Percentiles rank a stretch among this genome's conserved stretches.
These are phyloP conservation scores for Sporothrix humicola DNA, from an alignment of 2,329 filamentous ascomycete species.

Conservation along the genomic window DNA sequence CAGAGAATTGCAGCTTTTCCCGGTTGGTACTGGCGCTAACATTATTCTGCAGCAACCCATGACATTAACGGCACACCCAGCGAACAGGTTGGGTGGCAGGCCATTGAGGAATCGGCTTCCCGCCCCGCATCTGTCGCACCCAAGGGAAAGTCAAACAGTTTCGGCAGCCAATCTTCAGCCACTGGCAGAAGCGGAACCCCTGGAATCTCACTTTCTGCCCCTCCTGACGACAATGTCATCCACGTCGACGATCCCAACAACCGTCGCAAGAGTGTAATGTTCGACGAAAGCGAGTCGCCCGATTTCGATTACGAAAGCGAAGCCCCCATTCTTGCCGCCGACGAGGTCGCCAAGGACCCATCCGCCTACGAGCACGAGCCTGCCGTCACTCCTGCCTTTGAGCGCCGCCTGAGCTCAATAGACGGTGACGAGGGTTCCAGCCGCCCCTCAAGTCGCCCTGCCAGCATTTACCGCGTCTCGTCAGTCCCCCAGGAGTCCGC, in stretches of 20 bases:
- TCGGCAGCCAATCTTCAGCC: slow-evolving; percentile 36
- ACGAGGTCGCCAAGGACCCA: slow-evolving; percentile 80
- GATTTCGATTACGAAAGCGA: slow-evolving; percentile 63
- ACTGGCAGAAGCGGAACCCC: slow-evolving; percentile 42
- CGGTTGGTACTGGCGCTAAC: slow-evolving; percentile 41
- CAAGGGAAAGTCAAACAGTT: slow-evolving; percentile 34
- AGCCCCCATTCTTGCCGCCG: slow-evolving; percentile 84
- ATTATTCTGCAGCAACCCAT: slow-evolving; percentile 60
- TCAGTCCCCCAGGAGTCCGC: slow-evolving; percentile 62
- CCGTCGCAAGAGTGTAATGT: slow-evolving; percentile 52
- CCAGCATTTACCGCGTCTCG: slow-evolving; percentile 66
- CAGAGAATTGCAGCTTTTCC: background rate
- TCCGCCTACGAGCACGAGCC: slow-evolving; percentile 73
- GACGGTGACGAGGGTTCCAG: slow-evolving; percentile 65
- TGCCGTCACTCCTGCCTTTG: slow-evolving; percentile 76
- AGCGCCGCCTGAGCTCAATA: slow-evolving; percentile 65
- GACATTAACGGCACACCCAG: slow-evolving; percentile 76
- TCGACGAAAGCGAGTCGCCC: slow-evolving; percentile 51
- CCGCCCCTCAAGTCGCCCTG: slow-evolving; percentile 47
- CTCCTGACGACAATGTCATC: slow-evolving; percentile 60
- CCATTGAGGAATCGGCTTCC: slow-evolving; percentile 80
- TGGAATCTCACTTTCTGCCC: slow-evolving; percentile 43
- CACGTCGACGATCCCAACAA: slow-evolving; percentile 74
- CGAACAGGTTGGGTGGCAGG: slow-evolving; percentile 88
- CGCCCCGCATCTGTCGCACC: slow-evolving; percentile 49